Base-by-base conservation (phyloP, 257 asterid species). In the Agastache rugosa region DNA sequence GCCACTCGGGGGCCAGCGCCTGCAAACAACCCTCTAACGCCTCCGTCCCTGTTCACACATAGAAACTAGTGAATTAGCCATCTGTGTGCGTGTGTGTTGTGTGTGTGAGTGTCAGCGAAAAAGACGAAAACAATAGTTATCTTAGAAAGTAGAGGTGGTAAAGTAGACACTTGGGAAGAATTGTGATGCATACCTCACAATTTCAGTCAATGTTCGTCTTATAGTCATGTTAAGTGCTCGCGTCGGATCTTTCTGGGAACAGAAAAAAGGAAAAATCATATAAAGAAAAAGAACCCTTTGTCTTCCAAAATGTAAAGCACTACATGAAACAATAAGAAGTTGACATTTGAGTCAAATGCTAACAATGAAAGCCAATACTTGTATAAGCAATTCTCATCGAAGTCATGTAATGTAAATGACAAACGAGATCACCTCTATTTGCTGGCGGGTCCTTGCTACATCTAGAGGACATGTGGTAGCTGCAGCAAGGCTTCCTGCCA, bases 401-500 rank as follows among this genome's bases (percentile, higher is more conserved):
- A 15, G 62, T 62, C 29, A 12, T 19, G 63, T 2, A 19, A 39
- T 12, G 41, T 23, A 29, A 12, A 44, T 14, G 14, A 20, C 34
- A 23, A 19, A 44, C 67, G 25, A 69, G 61, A 75, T 73, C 29
- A 93, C 98, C 98, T 93, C 97, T 55, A 93, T 93, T 77, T 93
- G 97, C 39, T 80, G 80, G 27, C 96, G 85, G 68, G 98, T 93
- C 86, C 95, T 89, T 47, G 85, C 98, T 78, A 93, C 98, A 76
- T 93, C 98, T 51, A 93, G 75, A 67, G 97, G 98, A 76, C 92
- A 86, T 0, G 98, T 93, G 27, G 77, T 50, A 45, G 89, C 96
- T 29, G 96, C 94, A 12, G 96, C 96, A 78, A 93, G 83, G 81
- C 89, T 93, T 79, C 98, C 98, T 29, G 97, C 97, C 47, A 89